phyloP scores from a whole-genome alignment of 257 asterid species.

The Nicotiana attenuata region DNA sequence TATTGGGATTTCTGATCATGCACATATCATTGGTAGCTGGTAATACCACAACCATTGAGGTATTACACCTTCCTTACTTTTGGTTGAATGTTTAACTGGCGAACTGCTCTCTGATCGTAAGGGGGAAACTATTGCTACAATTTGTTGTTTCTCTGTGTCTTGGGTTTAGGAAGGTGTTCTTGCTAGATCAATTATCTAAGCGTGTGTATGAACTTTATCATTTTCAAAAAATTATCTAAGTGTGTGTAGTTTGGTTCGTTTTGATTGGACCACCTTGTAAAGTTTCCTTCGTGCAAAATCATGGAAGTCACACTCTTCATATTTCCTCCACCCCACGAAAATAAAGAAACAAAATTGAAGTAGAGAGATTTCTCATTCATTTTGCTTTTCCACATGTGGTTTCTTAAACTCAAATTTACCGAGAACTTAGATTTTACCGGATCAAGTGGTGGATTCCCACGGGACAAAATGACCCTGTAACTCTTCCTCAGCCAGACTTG shows the following conservation, averaged over 20 bases:
- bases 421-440: background rate
- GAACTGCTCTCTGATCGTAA: background rate
- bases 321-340: background rate
- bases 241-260: background rate
- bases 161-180: background rate
- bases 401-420: background rate
- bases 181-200: background rate
- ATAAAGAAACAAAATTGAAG: background rate
- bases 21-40: conserved; percentile 83
- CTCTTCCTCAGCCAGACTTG: background rate
- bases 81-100: background rate
- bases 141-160: background rate
- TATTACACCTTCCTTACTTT: conserved; percentile 16
- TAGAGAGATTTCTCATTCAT: background rate
- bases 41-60: conserved; percentile 99
- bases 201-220: background rate
- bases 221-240: too few species aligned
- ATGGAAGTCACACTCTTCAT: background rate
- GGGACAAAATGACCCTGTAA: background rate
- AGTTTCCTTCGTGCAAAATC: background rate
- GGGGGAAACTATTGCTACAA: background rate
- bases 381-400: background rate
- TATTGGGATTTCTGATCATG: conserved; percentile 93
- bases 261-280: background rate
- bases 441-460: background rate